Percentiles rank a stretch among this genome's conserved stretches.
Evolutionary conservation across 768 basidiomycete genomes (phyloP).

Genomic region (Candolleomyces efflorescens): DNA sequence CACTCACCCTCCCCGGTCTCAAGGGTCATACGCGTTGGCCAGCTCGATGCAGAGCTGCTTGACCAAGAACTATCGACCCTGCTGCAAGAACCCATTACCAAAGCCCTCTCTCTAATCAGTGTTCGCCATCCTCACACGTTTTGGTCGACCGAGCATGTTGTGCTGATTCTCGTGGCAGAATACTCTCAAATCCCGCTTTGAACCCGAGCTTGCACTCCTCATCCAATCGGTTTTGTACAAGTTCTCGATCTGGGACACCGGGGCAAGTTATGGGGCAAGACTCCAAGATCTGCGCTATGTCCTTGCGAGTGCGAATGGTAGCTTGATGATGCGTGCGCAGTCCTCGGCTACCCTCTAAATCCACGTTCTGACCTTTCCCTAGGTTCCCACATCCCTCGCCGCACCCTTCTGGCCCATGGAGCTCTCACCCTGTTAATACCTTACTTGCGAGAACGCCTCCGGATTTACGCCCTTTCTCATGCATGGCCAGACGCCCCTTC

Average conservation of each 20-base stretch:
- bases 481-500: constrained; percentile 93
- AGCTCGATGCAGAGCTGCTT: constrained; percentile 87
- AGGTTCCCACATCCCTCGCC: constrained; percentile 67
- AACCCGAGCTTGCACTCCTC: constrained; percentile 70
- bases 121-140: too few species aligned
- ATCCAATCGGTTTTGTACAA: constrained; percentile 75
- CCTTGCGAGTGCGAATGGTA: constrained; percentile 20
- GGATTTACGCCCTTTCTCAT: constrained; percentile 69
- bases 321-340: constrained; percentile 32
- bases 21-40: constrained; percentile 77
- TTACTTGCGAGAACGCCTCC: constrained; percentile 73
- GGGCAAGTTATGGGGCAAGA: constrained; percentile 79
- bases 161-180: constrained; percentile 37
- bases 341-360: constrained; percentile 16
- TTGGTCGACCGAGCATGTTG: too few species aligned
- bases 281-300: constrained; percentile 74
- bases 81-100: constrained; percentile 76
- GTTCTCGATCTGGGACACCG: constrained; percentile 76
- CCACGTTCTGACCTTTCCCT: neutral
- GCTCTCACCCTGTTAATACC: constrained; percentile 70
- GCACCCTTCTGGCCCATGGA: constrained; percentile 62
- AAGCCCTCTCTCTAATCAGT: constrained; percentile 61
- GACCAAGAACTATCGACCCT: constrained; percentile 84
- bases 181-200: constrained; percentile 55
- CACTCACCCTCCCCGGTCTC: constrained; percentile 25